Percentiles rank a stretch among this genome's conserved stretches.
Conservation (phyloP, 1,284 basidiomycete species). For the Boletus mariae region DNA sequence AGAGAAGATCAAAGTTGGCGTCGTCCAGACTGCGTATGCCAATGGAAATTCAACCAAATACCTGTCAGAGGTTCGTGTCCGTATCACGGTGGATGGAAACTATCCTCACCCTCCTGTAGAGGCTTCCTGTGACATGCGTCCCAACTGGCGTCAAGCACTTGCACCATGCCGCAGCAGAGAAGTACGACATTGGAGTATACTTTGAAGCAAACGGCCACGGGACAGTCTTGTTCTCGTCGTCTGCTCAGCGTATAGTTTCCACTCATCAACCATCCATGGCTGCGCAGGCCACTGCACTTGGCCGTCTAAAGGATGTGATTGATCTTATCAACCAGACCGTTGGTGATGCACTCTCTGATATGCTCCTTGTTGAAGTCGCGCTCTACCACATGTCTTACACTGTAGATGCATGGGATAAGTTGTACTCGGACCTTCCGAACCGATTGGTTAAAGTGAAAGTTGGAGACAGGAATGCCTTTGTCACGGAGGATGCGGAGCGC, state of each 20-base stretch:
- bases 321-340: conserved; percentile 97
- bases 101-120: conserved; percentile 40
- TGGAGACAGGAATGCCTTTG: conserved; percentile 79
- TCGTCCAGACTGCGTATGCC: conserved; percentile 98
- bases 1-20: conserved; percentile 72
- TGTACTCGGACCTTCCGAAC: conserved; percentile 95
- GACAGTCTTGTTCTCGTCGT: conserved; percentile 89
- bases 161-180: conserved; percentile 89
- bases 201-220: conserved; percentile 99
- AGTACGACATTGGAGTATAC: conserved; percentile 94
- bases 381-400: conserved; percentile 85
- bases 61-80: conserved; percentile 61
- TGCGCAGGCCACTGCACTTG: conserved; percentile 75
- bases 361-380: conserved; percentile 93
- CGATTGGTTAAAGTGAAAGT: conserved; percentile 96
- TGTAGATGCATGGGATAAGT: conserved; percentile 87
- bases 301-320: conserved; percentile 73
- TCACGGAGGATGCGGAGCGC: conserved; percentile 93
- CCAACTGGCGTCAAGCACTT: conserved; percentile 98
- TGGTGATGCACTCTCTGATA: conserved; percentile 94
- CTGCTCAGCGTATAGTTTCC: conserved; percentile 60
- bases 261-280: conserved; percentile 73
- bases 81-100: neutral
- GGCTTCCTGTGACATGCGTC: conserved; percentile 92
- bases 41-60: conserved; percentile 97